phyloP scores from a whole-genome alignment of 2,329 filamentous ascomycete species.

The Monosporascus sp. region DNA sequence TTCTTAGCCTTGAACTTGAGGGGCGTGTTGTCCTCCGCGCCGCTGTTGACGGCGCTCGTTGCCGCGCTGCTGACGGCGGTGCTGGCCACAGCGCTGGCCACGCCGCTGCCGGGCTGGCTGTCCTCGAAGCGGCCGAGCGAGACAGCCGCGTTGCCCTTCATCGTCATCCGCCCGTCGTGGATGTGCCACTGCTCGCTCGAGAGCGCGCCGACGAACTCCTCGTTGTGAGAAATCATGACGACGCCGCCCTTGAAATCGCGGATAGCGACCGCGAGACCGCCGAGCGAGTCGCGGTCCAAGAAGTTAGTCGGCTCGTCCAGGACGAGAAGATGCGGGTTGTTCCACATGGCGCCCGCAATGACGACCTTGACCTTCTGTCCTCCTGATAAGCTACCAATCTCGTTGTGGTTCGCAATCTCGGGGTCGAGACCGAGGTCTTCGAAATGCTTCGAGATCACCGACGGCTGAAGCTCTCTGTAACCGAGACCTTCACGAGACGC shows the following conservation, averaged over 20 bases:
- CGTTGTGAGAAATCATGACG: constrained; percentile 99
- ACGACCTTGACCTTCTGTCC: constrained; percentile 99
- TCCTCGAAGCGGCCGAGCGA: constrained; percentile 85
- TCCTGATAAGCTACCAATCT: constrained; percentile 91
- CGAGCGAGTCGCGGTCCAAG: constrained; percentile 94
- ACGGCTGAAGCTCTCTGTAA: constrained; percentile 87
- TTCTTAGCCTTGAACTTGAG: constrained; percentile 87
- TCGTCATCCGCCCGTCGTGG: constrained; percentile 77
- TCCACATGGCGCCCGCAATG: constrained; percentile 94
- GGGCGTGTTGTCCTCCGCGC: constrained; percentile 70
- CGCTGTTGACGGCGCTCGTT: constrained; percentile 68
- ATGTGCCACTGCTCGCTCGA: constrained; percentile 97
- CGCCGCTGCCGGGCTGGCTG: constrained; percentile 49
- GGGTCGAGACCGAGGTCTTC: constrained; percentile 94
- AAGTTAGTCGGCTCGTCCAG: constrained; percentile 99
- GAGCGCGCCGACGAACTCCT: constrained; percentile 94
- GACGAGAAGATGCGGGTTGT: constrained; percentile 95
- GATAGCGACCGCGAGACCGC: constrained; percentile 94
- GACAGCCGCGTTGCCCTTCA: constrained; percentile 72
- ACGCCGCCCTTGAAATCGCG: constrained; percentile 98
- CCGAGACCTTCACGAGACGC: constrained; percentile 97
- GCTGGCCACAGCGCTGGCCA: constrained; percentile 50
- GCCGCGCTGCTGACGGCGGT: constrained; percentile 44
- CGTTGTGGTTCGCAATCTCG: constrained; percentile 98
- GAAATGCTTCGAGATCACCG: constrained; percentile 95